Base-by-base conservation (phyloP, 345 rosid genomes). In the Salix koriyanagi region DNA sequence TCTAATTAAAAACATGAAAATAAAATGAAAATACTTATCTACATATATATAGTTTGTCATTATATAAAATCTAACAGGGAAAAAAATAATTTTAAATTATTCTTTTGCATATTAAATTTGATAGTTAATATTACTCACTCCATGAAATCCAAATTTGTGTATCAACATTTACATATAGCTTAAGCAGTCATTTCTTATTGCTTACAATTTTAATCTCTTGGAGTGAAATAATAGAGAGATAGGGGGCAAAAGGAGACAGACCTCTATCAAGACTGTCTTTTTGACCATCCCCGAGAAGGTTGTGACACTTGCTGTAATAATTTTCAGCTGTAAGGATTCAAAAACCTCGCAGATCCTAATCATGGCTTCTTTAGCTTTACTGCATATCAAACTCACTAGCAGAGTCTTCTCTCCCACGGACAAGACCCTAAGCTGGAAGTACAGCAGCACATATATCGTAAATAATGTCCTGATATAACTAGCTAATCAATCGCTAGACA, bases 241-340 rank as follows among this genome's bases (percentile, higher is more conserved):
- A 70, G 69, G 30, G 54, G 69, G 26, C 5, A 34, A 56, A 52
- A 73, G 74, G 46, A 19, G 25, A 65, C 75, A 75, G 73, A 93
- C 99, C 97, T 96, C 91, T 46, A 96, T 71, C 73, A 93, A 90
- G 79, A 91, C 85, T 1, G 98, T 96, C 83, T 93, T 88, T 78
- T 85, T 81, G 23, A 96, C 89, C 80, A 85, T 82, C 16, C 92
- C 97, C 1, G 99, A 89, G 77, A 92, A 89, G 16, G 90, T 83
- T 1, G 90, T 88, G 76, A 91, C 89, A 75, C 85, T 93, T 6
- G 94, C 94, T 0, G 96, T 88, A 62, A 93, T 79, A 62, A 96
- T 87, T 79, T 90, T 93, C 70, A 93, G 89, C 83, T 90, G 88
- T 76, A 93, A 82, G 64, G 94, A 82, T 86, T 93, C 98, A 50